Evolutionary conservation across 345 rosid species (phyloP), one percentile per base, ranked within the genome.

Genomic region (Salix viminalis): DNA sequence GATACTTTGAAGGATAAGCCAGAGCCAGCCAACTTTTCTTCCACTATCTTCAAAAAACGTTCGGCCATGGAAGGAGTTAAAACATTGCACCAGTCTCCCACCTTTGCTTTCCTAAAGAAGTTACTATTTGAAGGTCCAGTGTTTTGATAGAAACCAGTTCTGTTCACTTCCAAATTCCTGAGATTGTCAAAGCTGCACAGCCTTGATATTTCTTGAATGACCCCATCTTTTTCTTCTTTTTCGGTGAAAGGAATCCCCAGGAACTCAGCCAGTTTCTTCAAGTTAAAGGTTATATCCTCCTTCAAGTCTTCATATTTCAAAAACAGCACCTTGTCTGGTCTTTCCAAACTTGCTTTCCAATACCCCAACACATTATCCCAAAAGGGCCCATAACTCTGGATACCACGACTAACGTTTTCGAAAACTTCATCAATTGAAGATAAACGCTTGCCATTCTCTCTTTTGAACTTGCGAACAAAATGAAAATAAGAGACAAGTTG

Each of bases 261-360:
- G 54, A 77, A 77, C 34, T 10, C 24, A 4, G 66, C 80, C 4
- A 71, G 10, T 75, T 70, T 83, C 79, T 75, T 84, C 68, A 86
- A 30, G 54, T 72, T 54, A 18, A 13, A 66, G 2, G 5, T 23
- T 6, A 15, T 34, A 32, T 85, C 86, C 21, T 71, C 76, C 50
- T 83, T 85, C 84, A 83, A 24, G 4, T 85, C 88, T 66, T 83
- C 86, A 56, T 85, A 83, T 70, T 69, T 83, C 10, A 85, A 36
- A 76, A 85, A 68, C 52, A 83, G 23, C 56, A 85, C 81, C 70
- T 76, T 71, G 1, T 69, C 61, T 9, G 83, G 81, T 6, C 58
- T 62, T 28, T 78, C 83, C 69, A 46, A n/a, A 72, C 86, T 83
- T 37, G 41, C 67, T 4, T 76, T 81, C 85, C 83, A 85, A 19